A percentile compares a stretch with the other conserved stretches of the same genome.
Evolutionary conservation across 129 eudicot genomes (phyloP).

Genomic region (Saussurea involucrata): DNA sequence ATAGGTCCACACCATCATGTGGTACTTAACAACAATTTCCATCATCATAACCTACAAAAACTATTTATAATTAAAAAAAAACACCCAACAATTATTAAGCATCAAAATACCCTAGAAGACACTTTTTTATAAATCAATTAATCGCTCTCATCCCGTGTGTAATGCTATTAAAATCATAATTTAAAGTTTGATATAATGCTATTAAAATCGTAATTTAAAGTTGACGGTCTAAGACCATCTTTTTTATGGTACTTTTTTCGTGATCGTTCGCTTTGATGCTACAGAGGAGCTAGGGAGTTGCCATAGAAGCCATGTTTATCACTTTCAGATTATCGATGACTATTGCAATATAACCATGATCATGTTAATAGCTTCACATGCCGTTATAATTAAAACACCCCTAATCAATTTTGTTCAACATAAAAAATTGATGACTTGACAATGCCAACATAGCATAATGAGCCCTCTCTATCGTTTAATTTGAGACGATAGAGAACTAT

Average conservation of each 20-base stretch:
- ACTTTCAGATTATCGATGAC: background rate
- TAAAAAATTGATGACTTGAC: background rate
- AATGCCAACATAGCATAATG: background rate
- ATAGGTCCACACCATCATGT: slow-evolving; percentile 22
- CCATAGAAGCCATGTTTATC: background rate
- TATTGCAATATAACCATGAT: background rate
- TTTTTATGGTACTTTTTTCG: background rate
- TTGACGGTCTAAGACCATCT: background rate
- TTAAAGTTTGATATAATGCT: background rate
- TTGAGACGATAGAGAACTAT: background rate
- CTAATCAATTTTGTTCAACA: background rate
- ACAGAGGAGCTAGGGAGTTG: background rate
- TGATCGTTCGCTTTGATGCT: background rate
- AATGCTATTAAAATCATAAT: background rate
- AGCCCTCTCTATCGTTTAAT: background rate
- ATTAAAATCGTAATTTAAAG: background rate
- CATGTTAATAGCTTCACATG: background rate
- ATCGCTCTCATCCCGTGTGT: slow-evolving; percentile 1
- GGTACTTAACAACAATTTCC: slow-evolving; percentile 14
- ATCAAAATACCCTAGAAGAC: background rate
- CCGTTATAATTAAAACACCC: background rate
- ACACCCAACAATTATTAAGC: background rate
- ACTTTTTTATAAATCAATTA: slow-evolving; percentile 3
- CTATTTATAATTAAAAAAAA: background rate
- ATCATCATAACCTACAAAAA: slow-evolving; percentile 10